Evolutionary conservation across 768 basidiomycete genomes (phyloP).

Genomic region (Exidia glandulosa): DNA sequence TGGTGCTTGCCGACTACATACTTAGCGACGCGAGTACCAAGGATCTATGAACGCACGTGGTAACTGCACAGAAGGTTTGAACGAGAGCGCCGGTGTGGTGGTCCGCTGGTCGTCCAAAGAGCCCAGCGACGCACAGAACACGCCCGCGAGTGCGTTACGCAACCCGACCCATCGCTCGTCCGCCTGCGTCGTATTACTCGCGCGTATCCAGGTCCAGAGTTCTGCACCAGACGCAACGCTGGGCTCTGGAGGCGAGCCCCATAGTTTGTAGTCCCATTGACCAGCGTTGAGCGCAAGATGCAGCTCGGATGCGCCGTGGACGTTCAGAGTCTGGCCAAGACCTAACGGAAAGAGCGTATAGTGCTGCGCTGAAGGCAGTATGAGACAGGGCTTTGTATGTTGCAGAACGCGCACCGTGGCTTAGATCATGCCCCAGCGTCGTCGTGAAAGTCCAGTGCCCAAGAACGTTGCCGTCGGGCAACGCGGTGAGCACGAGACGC

Average conservation of each 20-base stretch:
- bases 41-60: slow-evolving; percentile 39
- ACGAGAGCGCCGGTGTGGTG: slow-evolving; percentile 50
- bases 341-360: slow-evolving; percentile 79
- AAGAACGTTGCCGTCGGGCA: slow-evolving; percentile 74
- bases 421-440: slow-evolving; percentile 29
- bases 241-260: slow-evolving; percentile 69
- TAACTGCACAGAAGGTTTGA: slow-evolving; percentile 29
- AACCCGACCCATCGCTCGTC: slow-evolving; percentile 76
- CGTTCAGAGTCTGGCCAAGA: slow-evolving; percentile 78
- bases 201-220: slow-evolving; percentile 76
- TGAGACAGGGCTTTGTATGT: background rate
- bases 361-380: slow-evolving; percentile 26
- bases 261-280: slow-evolving; percentile 77
- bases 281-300: slow-evolving; percentile 87
- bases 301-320: slow-evolving; percentile 78
- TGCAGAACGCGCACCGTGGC: background rate
- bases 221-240: slow-evolving; percentile 81
- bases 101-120: slow-evolving; percentile 66
- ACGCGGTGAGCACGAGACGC: slow-evolving; percentile 41
- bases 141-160: slow-evolving; percentile 79
- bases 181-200: slow-evolving; percentile 22
- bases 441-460: slow-evolving; percentile 76
- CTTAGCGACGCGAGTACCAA: slow-evolving; percentile 28
- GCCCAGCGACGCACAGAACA: slow-evolving; percentile 90
- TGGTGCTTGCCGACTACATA: slow-evolving; percentile 5